Percentiles rank a stretch among this genome's conserved stretches.
These are phyloP conservation scores for Gomphus bonarii DNA, from an alignment of 1,284 basidiomycete species.

Conservation along the genomic window DNA sequence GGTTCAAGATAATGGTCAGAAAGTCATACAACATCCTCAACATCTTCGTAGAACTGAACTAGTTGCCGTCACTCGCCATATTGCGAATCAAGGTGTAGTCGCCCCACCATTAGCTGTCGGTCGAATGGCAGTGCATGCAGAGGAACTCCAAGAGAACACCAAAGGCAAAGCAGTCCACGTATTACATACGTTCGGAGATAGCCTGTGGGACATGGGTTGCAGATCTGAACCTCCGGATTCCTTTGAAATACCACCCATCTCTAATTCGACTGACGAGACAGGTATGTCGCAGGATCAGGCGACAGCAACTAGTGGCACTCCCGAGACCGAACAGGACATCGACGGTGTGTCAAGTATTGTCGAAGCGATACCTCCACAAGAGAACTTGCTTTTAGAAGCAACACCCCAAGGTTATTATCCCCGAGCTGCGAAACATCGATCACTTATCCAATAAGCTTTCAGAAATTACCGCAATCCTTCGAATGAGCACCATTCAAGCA, in stretches of 20 bases:
- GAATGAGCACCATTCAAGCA: conserved; percentile 61
- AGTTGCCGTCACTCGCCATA: conserved; percentile 47
- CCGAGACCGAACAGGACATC: neutral
- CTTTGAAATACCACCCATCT: neutral
- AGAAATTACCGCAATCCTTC: conserved; percentile 61
- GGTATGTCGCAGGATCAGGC: neutral
- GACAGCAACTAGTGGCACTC: neutral
- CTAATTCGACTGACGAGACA: neutral
- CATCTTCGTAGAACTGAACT: conserved; percentile 31
- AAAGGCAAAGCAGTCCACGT: conserved; percentile 70
- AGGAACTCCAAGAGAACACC: conserved; percentile 32
- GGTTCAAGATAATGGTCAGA: conserved; percentile 15
- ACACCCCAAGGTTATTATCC: neutral
- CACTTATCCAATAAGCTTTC: conserved; percentile 12
- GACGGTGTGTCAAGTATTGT: neutral
- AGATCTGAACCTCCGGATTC: conserved; percentile 43
- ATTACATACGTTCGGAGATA: conserved; percentile 62
- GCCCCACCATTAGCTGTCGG: conserved; percentile 61
- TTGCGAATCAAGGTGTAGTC: conserved; percentile 24
- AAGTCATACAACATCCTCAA: conserved; percentile 47
- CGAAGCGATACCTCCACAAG: neutral
- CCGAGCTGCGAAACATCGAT: neutral
- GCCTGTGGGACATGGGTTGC: conserved; percentile 57
- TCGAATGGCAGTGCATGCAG: conserved; percentile 47
- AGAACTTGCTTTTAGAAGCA: neutral